Base-by-base conservation (phyloP, 2,329 filamentous ascomycete species). In the Colletotrichum sojae region DNA sequence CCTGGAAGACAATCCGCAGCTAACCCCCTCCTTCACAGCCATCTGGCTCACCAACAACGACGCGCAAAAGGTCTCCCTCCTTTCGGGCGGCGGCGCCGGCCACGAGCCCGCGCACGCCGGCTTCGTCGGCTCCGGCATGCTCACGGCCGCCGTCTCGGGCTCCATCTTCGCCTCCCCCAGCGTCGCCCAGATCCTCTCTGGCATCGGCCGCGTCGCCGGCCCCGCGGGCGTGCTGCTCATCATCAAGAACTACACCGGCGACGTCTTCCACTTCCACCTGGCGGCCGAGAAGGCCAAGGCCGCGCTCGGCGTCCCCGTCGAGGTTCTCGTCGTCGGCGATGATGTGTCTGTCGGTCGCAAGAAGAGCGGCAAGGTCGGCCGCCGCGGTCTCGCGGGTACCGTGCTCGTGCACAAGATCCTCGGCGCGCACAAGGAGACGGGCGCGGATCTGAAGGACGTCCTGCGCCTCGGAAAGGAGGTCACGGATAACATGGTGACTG, bases 131-230 rank as follows among this genome's bases (percentile, higher is more conserved):
- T 82, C 83, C n/a, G 89, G 89, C 27, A 79, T 92, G 48, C 83
- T 92, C 22, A 86, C 85, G 48, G 90, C 86, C 43, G 87, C 89
- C 2, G 89, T 91, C 1, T 88, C 89, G 3, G 90, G 90, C 22
- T 90, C 88, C 0, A 91, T 92, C 72, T 92, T 92, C 75, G 90
- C 90, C 4, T 89, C 86, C 2, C 90, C 90, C 2, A 86, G 83
- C 2, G 88, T 89, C 2, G 86, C 89, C 74, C 90, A 92, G 76
- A 85, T 92, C 55, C 82, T 88, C 57, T 88, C 85, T 63, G 86
- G 89, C 18, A 81, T 89, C 66, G 80, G 85, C 64, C 81, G 86
- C n/a, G 85, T 90, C 2, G 83, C 85, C 25, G 84, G 83, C 18
- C 83, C 86, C 31, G 85, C 86, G 72, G 90, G 89, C 18, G 88